Evolutionary conservation across 129 eudicot genomes (phyloP).

Genomic region (Flaveria trinervia): DNA sequence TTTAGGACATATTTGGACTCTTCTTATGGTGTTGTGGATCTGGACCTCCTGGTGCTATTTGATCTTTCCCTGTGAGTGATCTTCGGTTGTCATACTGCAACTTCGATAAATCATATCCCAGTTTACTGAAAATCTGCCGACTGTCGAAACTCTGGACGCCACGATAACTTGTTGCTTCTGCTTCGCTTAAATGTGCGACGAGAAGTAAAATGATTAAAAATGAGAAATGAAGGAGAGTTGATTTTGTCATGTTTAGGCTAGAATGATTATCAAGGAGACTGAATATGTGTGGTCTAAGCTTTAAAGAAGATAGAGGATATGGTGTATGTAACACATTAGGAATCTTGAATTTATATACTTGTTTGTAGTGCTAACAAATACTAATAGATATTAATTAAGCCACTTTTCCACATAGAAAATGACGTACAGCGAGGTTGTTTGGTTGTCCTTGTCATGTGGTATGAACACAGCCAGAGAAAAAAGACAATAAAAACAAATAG

Average conservation of each 20-base stretch:
- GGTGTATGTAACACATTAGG: conserved; percentile 17
- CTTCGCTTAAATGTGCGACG: conserved; percentile 34
- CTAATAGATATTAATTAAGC: neutral
- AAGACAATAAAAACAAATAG: conserved; percentile 19
- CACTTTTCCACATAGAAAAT: conserved; percentile 24
- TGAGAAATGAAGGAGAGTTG: conserved; percentile 35
- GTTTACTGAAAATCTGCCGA: conserved; percentile 42
- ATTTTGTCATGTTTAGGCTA: conserved; percentile 39
- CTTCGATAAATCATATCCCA: conserved; percentile 43
- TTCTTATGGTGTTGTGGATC: conserved; percentile 65
- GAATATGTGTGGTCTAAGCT: conserved; percentile 17
- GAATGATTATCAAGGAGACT: conserved; percentile 11
- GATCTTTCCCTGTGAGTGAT: conserved; percentile 36
- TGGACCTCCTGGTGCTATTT: conserved; percentile 66
- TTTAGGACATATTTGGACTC: conserved; percentile 28
- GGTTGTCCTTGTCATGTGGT: conserved; percentile 22
- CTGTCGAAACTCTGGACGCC: conserved; percentile 48
- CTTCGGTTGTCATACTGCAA: conserved; percentile 37
- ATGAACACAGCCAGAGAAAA: neutral
- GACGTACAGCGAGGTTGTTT: conserved; percentile 19
- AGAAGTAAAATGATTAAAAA: conserved; percentile 36
- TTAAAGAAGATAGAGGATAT: conserved; percentile 10
- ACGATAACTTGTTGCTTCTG: conserved; percentile 41
- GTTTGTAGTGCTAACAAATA: conserved; percentile 22
- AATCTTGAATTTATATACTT: conserved; percentile 31